Evolutionary conservation across 2,329 filamentous ascomycete genomes (phyloP).

Genomic region (Pseudogymnoascus sp.): DNA sequence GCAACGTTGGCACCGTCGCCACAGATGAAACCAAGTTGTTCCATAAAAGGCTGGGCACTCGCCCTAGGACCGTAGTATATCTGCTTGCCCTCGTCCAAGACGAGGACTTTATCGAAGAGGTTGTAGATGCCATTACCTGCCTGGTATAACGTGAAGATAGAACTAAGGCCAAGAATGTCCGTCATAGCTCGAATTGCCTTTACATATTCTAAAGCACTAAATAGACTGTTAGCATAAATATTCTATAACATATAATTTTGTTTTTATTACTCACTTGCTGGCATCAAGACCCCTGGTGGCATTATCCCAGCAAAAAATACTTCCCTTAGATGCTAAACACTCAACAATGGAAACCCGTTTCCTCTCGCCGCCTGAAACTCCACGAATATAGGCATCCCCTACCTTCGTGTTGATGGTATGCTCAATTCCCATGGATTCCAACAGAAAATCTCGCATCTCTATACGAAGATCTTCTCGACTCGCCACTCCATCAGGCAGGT

Average conservation of each 20-base stretch:
- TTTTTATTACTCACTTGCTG: slow-evolving; percentile 33
- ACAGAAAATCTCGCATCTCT: slow-evolving; percentile 44
- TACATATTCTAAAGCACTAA: slow-evolving; percentile 53
- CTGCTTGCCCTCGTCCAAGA: slow-evolving; percentile 59
- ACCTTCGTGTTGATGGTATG: slow-evolving; percentile 51
- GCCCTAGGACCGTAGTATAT: slow-evolving; percentile 56
- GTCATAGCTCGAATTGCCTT: slow-evolving; percentile 58
- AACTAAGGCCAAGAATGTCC: slow-evolving; percentile 51
- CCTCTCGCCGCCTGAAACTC: slow-evolving; percentile 54
- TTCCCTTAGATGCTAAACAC: slow-evolving; percentile 24
- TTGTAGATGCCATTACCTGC: slow-evolving; percentile 64
- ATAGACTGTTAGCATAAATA: slow-evolving; percentile 55
- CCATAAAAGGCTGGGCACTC: slow-evolving; percentile 58
- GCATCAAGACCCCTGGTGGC: slow-evolving; percentile 59
- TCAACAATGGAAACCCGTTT: slow-evolving; percentile 58
- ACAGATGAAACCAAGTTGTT: slow-evolving; percentile 56
- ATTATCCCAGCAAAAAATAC: slow-evolving; percentile 61
- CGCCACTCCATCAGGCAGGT: slow-evolving; percentile 36
- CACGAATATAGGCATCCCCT: slow-evolving; percentile 52
- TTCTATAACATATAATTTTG: slow-evolving; percentile 59
- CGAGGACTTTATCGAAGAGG: slow-evolving; percentile 62
- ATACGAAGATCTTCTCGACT: slow-evolving; percentile 40
- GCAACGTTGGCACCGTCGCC: slow-evolving; percentile 55
- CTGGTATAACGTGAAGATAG: slow-evolving; percentile 61
- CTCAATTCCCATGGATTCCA: slow-evolving; percentile 35